Conservation (phyloP, 176 grass and related monocot genomes). For the Puya raimondii region DNA sequence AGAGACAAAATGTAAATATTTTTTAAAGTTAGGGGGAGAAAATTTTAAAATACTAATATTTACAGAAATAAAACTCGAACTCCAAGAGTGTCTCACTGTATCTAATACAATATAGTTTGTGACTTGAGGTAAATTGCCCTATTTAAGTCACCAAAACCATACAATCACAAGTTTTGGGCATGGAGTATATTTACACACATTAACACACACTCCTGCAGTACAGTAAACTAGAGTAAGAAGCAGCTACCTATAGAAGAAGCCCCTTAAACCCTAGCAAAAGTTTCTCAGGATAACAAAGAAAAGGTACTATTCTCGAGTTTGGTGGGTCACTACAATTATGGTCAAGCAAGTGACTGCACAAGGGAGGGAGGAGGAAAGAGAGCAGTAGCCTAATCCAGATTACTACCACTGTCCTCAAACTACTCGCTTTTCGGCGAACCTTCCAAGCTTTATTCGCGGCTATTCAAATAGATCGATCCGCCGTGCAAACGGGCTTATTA, state of each 20-base stretch:
- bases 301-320: neutral
- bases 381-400: neutral
- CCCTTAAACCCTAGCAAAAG: slow-evolving; percentile 12
- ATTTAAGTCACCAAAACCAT: too few relatives aligned
- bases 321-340: neutral
- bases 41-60: too few relatives aligned
- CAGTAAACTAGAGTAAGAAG: too few relatives aligned
- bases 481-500: slow-evolving; percentile 13
- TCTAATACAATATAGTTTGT: too few relatives aligned
- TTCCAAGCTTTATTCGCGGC: neutral
- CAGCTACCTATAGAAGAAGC: neutral
- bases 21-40: too few relatives aligned
- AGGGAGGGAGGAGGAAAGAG: neutral
- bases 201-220: neutral
- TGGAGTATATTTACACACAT: neutral
- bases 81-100: too few relatives aligned
- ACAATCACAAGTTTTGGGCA: slow-evolving; percentile 1
- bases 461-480: neutral
- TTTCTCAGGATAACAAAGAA: neutral
- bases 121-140: too few relatives aligned
- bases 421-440: neutral
- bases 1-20: too few relatives aligned
- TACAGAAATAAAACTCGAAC: too few relatives aligned
- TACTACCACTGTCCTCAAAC: neutral
- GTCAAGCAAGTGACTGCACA: neutral